Base-by-base conservation (phyloP, 768 basidiomycete genomes). In the Dioszegia aurantiaca region DNA sequence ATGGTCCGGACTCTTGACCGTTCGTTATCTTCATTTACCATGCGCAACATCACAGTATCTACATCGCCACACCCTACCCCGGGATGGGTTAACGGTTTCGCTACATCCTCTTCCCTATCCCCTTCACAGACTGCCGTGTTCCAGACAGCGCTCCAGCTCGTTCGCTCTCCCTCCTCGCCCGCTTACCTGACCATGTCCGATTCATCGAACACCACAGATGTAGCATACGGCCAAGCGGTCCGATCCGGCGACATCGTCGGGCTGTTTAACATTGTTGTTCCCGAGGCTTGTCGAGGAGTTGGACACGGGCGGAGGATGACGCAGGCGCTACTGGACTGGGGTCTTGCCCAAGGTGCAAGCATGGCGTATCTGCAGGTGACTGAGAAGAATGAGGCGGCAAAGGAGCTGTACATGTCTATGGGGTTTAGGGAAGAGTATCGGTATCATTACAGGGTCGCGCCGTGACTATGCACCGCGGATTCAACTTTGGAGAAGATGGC, bases 281-380 rank as follows among this genome's bases (percentile, higher is more conserved):
- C 48, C 19, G 10, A 11, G 17, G 30, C 30, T 1, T 21, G 19
- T 21, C 48, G 48, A 5, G 48, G 48, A 11, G 37, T 19, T 17
- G 48, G 48, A 10, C 30, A 49, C 19, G 48, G 48, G 23, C 30
- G 48, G 31, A 28, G 27, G 14, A 28, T 49, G 6, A 49, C 48
- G 2, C 48, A 36, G 31, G 48, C 48, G 23, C 23, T 49, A 33
- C 31, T 49, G 9, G 31, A 33, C 33, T 31, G 33, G 33, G 48
- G 24, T 8, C 33, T 6, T 14, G n/a, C 8, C 14, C 3, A 28
- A 28, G 48, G 48, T 12, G 48, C 31, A 1, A 19, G 14, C 6
- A 9, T 23, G 48, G 48, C 31, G 12, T 49, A 49, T 37, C 48
- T 49, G n/a, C 48, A 49, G 31, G 48, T 49, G 10, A 49, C 48